Base-by-base conservation (phyloP, 371 early-diverging fungal genomes). In the Syncephalastrum sp. region DNA sequence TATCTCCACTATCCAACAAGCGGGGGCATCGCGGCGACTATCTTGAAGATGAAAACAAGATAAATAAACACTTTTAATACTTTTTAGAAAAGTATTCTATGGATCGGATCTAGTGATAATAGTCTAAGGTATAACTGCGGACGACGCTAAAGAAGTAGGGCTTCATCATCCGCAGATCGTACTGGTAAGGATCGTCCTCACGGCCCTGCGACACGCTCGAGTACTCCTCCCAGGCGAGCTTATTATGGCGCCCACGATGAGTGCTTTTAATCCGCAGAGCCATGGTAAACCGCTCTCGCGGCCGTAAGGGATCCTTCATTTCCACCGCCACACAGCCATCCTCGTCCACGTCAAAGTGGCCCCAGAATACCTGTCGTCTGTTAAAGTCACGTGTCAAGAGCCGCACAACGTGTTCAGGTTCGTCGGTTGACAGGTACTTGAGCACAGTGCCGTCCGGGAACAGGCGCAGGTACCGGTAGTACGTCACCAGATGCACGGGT, bases 381-480 rank as follows among this genome's bases (percentile, higher is more conserved):
- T 49, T 56, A 19, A 63, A 72, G 4, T 70, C 64, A 14, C 47
- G 56, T 14, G 60, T 50, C 7, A 84, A 64, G 3, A 27, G 25
- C 27, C 63, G 55, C 0, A 82, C 82, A 1, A 79, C 75, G 8
- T 63, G 59, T 1, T 42, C 49, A 0, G 91, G 89, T 53, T 85
- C 86, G 24, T 77, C 68, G 4, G 84, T 82, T 0, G 84, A 82
- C 17, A 81, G 51, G 54, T 75, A 70, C 47, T 73, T 71, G 5
- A 81, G 21, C 17, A 81, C 65, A 1, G 68, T 67, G 15, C 85
- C 82, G 59, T 85, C 72, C 7, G 76, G 74, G 57, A 83, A 84
- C 53, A 91, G 85, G 0, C 89, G 78, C 14, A 91, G 44, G 60
- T 87, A 89, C 14, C 86, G 75, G 61, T 80, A 89, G 61, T 91